Conservation (phyloP, 2,329 filamentous ascomycete genomes). For the Fonsecaea erecta region DNA sequence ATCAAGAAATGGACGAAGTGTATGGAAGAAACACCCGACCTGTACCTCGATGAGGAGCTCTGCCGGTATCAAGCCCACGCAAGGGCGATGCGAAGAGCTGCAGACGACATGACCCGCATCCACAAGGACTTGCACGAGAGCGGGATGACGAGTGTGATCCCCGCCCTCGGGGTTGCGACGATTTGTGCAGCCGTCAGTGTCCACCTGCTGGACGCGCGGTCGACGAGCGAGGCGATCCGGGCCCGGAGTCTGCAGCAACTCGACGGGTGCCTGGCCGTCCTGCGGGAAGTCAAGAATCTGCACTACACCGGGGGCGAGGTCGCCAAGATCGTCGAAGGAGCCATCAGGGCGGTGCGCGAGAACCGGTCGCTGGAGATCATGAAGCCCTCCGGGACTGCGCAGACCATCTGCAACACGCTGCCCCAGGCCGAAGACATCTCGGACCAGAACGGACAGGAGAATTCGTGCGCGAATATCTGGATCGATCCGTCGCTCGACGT, state of each 20-base stretch:
- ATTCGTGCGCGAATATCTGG: neutral
- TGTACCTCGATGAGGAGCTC: slow-evolving; percentile 1
- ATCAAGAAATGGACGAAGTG: slow-evolving; percentile 8
- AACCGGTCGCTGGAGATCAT: neutral
- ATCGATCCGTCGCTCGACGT: neutral
- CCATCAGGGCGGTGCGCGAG: neutral
- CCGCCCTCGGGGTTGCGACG: slow-evolving; percentile 4
- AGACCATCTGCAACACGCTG: neutral
- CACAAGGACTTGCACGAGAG: slow-evolving; percentile 1
- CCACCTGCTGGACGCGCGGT: slow-evolving; percentile 14
- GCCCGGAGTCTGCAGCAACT: slow-evolving; percentile 3
- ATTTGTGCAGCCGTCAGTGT: slow-evolving; percentile 17
- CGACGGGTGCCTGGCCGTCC: slow-evolving; percentile 5
- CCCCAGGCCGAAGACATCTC: neutral
- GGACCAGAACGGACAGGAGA: neutral
- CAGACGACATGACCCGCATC: slow-evolving; percentile 14
- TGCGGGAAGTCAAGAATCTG: slow-evolving; percentile 10
- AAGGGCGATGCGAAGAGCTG: slow-evolving; percentile 8
- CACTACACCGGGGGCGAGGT: slow-evolving; percentile 14
- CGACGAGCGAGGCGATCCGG: neutral
- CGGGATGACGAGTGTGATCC: slow-evolving; percentile 9
- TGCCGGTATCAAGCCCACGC: slow-evolving; percentile 11
- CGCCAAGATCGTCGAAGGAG: slow-evolving; percentile 6
- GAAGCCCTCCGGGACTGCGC: neutral
- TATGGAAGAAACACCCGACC: neutral